phyloP scores from a whole-genome alignment of 345 rosid species.

The Carallia pectinifolia region DNA sequence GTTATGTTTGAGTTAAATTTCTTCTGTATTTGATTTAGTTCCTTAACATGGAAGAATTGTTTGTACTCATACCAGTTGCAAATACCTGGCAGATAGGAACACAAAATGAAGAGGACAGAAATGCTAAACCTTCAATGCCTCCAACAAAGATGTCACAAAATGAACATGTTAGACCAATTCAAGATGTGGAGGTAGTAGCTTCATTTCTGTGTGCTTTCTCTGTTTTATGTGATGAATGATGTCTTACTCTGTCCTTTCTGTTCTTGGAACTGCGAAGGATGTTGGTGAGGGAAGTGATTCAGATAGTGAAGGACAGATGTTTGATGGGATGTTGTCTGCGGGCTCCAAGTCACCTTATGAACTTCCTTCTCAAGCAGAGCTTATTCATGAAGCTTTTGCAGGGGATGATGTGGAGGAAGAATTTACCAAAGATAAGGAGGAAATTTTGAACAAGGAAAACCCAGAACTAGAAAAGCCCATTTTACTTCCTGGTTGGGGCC shows the following conservation, averaged over 20 bases:
- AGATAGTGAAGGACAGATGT: constrained; percentile 69
- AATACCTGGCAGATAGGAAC: constrained; percentile 45
- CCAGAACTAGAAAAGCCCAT: constrained; percentile 84
- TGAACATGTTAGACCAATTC: constrained; percentile 27
- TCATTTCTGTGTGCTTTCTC: constrained; percentile 1
- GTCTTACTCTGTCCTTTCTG: constrained; percentile 8
- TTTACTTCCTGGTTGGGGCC: constrained; percentile 89
- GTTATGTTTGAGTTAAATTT: constrained; percentile 21
- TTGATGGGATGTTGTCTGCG: constrained; percentile 70
- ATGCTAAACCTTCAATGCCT: constrained; percentile 22
- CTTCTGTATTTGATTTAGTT: neutral
- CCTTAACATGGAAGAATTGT: constrained; percentile 3
- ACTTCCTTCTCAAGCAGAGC: constrained; percentile 92
- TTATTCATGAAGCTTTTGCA: constrained; percentile 79
- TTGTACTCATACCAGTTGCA: constrained; percentile 5
- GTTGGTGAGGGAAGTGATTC: constrained; percentile 53
- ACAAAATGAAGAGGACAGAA: constrained; percentile 33
- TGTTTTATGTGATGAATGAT: constrained; percentile 4
- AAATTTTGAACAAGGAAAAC: constrained; percentile 62
- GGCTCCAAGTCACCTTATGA: constrained; percentile 46
- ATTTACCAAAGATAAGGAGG: constrained; percentile 69
- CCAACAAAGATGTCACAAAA: constrained; percentile 2
- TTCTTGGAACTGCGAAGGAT: constrained; percentile 37
- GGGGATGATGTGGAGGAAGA: constrained; percentile 88
- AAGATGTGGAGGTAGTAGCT: constrained; percentile 43